phyloP scores from a whole-genome alignment of 106 monocot genomes.

The Hemerocallis citrina region DNA sequence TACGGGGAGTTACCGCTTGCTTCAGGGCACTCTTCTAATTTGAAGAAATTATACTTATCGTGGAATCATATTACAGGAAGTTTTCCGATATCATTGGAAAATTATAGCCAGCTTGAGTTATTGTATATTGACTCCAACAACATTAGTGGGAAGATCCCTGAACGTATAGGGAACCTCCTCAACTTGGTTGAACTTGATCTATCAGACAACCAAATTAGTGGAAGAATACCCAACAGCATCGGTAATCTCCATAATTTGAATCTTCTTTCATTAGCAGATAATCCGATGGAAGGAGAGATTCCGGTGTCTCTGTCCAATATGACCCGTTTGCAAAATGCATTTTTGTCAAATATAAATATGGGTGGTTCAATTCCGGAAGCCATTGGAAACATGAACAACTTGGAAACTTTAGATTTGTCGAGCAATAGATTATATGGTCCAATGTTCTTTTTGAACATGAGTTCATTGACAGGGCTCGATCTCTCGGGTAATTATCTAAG shows the following conservation, averaged over 20 bases:
- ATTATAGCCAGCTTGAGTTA: conserved; percentile 6
- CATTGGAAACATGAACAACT: not conserved
- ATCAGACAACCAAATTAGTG: conserved; percentile 17
- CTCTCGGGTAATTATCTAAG: conserved; percentile 2
- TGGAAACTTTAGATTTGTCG: not conserved
- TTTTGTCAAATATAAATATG: not conserved
- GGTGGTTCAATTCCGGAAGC: not conserved
- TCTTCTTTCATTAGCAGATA: not conserved
- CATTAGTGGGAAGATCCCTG: not conserved
- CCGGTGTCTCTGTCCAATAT: not conserved
- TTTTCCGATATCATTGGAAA: conserved; percentile 18
- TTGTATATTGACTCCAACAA: not conserved
- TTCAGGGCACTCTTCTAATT: no score
- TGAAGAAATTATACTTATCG: no score
- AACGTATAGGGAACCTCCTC: not conserved
- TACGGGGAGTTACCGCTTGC: no score
- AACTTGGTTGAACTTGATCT: conserved; percentile 8
- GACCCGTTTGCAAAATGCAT: not conserved
- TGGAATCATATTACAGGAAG: not conserved
- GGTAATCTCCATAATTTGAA: not conserved
- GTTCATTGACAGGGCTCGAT: not conserved
- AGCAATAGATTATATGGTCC: not conserved
- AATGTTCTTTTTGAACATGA: not conserved
- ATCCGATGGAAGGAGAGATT: conserved; percentile 19
- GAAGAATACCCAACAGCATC: conserved; percentile 5